A percentile compares a stretch with the other conserved stretches of the same genome.
phyloP scores from a whole-genome alignment of 2,329 filamentous ascomycete species.

The Aschersonia sp. region DNA sequence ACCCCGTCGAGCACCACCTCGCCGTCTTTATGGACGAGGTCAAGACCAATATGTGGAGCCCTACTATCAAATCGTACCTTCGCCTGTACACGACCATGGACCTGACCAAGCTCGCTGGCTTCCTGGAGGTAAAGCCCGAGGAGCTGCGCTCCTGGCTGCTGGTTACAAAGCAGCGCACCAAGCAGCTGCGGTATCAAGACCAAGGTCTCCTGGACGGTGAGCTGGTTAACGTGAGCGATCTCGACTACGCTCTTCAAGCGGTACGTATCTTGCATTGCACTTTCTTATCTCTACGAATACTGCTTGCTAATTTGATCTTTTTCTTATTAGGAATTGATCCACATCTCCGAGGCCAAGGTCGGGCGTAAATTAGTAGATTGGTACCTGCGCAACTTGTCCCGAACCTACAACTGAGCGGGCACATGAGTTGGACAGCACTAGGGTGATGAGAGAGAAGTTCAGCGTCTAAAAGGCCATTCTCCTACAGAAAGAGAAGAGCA shows the following conservation, averaged over 20 bases:
- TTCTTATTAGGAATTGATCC: slow-evolving; percentile 65
- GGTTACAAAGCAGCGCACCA: slow-evolving; percentile 96
- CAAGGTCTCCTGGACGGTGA: slow-evolving; percentile 85
- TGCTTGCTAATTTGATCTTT: slow-evolving; percentile 8
- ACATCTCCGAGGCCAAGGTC: slow-evolving; percentile 97
- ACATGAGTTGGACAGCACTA: background rate
- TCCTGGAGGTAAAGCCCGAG: slow-evolving; percentile 94
- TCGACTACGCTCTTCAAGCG: slow-evolving; percentile 94
- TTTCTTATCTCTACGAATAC: background rate
- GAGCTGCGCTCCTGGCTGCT: slow-evolving; percentile 86
- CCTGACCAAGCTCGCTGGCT: slow-evolving; percentile 91
- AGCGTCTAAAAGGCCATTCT: background rate
- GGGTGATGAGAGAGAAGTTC: background rate
- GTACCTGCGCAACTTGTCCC: slow-evolving; percentile 93
- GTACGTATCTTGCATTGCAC: slow-evolving; percentile 35
- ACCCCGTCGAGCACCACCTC: slow-evolving; percentile 94
- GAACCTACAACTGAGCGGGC: slow-evolving; percentile 56
- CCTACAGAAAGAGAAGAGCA: no score
- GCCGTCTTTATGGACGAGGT: slow-evolving; percentile 99
- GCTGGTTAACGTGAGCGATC: slow-evolving; percentile 79
- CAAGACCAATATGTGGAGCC: slow-evolving; percentile 97
- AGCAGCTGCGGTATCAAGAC: slow-evolving; percentile 86
- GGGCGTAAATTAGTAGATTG: slow-evolving; percentile 95
- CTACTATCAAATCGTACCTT: slow-evolving; percentile 95
- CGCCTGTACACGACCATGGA: slow-evolving; percentile 99